Evolutionary conservation across 768 basidiomycete genomes (phyloP), one percentile per base, ranked within the genome.

Genomic region (Hortiboletus campestris): DNA sequence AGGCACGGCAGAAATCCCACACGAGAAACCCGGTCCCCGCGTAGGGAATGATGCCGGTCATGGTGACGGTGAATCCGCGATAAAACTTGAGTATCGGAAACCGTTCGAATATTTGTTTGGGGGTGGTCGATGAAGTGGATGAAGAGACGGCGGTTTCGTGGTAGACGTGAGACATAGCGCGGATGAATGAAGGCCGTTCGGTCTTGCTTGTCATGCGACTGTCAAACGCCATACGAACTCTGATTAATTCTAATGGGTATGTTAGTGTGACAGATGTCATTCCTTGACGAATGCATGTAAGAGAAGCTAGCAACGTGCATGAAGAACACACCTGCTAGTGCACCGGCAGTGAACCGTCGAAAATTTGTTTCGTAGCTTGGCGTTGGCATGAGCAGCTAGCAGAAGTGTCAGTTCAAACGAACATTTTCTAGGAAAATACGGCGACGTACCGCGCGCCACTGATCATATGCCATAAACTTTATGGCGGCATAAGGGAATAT

Each of bases 401-500:
- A 49, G 47, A 7, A 47, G 6, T 14, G n/a, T 53, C 10, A 35
- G 41, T 51, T 39, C 20, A 19, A 35, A 51, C 11, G 5, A 31
- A 16, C 17, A 3, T 20, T 4, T 36, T 0, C 20, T 28, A 28
- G 0, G 9, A 1, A 44, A 52, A 43, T 22, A 44, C 17, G 6
- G 34, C 25, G 20, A 73, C 79, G 66, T 61, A 95, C 92, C 58
- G 82, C 67, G 72, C 91, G 89, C 53, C 90, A 76, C 68, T 91
- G 84, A 71, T 98, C 96, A 68, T 98, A 99, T 5, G 90, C 84
- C 87, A 98, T 94, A 67, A 94, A 99, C 72, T 95, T 97, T 73
- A 98, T 90, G 56, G 88, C 92, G 29, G 97, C 97, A 67, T 98
- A 98, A 9, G 97, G 97, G 70, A 97, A 96, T 64, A 98, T 88